Evolutionary conservation across 2,329 filamentous ascomycete genomes (phyloP), one percentile per base, ranked within the genome.

Genomic region (Dichotomopilus funicola): DNA sequence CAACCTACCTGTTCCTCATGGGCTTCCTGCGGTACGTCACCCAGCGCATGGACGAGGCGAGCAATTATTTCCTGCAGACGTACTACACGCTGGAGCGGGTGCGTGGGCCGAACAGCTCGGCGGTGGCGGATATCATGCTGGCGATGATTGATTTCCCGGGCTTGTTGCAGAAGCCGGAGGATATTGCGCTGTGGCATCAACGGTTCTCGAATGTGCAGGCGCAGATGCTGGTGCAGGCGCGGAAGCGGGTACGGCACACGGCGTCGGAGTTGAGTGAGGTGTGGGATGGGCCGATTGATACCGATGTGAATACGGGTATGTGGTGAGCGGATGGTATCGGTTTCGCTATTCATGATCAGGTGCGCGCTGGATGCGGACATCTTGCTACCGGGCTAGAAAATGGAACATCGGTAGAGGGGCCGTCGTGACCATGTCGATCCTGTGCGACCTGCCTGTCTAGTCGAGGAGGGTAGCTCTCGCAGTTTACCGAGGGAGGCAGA

Each of bases 1-100:
- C 56, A 3, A 53, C 49, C 34, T 58, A 58, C 36, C 52, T 58
- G 35, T 58, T 58, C 44, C 35, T 58, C 56, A 55, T 52, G 45
- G 56, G 56, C 40, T 58, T 58, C 38, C 35, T 55, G 11, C 49
- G 56, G 38, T 55, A 58, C 33, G 52, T 53, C 33, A 58, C 56
- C 2, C 31, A 45, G 44, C 11, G 56, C 5, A 47, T 44, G 49
- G 52, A 54, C 11, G 56, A 58, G 45, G 56, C 56, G 2, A 36
- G 52, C 10, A 58, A 58, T 36, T 58, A 58, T 52, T 58, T 58
- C 11, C 8, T 58, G 19, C 49, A 49, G 52, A 58, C 56, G 9
- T 58, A 58, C 52, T n/a, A 31, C 33, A 49, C 45, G 7, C 52
- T 58, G 11, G 56, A 55, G 41, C 51, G 52, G 40, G 41, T 36